Evolutionary conservation across 2,329 filamentous ascomycete genomes (phyloP).

Genomic region (Emergomyces orientalis): DNA sequence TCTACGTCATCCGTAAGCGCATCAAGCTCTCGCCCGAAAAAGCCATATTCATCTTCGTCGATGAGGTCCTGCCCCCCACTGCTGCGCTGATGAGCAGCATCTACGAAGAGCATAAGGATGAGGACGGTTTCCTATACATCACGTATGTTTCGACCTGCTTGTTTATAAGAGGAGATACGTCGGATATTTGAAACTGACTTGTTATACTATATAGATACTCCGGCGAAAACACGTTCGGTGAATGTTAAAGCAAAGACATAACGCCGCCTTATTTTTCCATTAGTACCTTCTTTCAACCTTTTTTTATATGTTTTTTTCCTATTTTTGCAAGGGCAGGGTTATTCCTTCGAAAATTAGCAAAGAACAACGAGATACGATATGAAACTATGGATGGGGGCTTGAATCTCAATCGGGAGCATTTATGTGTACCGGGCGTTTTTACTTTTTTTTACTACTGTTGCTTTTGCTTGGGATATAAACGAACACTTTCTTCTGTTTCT

Average conservation of each 20-base stretch:
- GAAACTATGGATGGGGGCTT: constrained; percentile 1
- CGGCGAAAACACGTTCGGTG: constrained; percentile 96
- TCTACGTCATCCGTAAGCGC: constrained; percentile 99
- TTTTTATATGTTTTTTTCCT: not conserved
- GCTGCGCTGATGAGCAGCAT: constrained; percentile 98
- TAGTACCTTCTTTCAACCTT: not conserved
- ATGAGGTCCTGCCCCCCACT: constrained; percentile 92
- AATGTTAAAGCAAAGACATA: constrained; percentile 17
- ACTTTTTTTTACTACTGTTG: not conserved
- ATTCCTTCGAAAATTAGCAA: not conserved
- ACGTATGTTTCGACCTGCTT: constrained; percentile 50
- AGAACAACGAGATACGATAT: not conserved
- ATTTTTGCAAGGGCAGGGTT: not conserved
- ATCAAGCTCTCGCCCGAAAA: constrained; percentile 99
- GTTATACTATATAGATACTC: constrained; percentile 57
- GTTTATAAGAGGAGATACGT: not conserved
- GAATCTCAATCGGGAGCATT: constrained; percentile 8
- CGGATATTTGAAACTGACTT: constrained; percentile 1
- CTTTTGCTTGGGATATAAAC: constrained; percentile 7
- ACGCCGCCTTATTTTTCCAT: not conserved
- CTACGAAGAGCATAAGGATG: constrained; percentile 96
- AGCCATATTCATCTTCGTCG: constrained; percentile 99
- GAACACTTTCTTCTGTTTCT: constrained; percentile 9
- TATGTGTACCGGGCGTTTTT: constrained; percentile 8
- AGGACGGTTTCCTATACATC: constrained; percentile 91